Conservation (phyloP, 306 rosid genomes). For the Vigna reflexopilosa region DNA sequence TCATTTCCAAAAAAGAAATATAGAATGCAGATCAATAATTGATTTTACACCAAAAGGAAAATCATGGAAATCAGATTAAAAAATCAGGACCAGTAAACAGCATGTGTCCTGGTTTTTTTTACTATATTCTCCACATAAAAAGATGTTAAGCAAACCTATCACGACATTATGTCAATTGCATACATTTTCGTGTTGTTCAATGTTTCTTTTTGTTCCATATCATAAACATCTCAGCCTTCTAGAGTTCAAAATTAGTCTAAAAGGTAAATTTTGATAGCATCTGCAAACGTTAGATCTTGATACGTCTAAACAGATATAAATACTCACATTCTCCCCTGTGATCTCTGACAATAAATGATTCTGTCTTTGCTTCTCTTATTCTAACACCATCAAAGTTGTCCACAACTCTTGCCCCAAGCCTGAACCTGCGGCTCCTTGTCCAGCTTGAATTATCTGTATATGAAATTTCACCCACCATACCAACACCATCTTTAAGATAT, state of each 20-base stretch:
- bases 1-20: conserved; percentile 10
- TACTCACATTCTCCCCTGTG: conserved; percentile 98
- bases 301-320: conserved; percentile 43
- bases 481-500: conserved; percentile 83
- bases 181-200: neutral
- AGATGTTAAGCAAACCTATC: neutral
- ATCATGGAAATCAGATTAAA: conserved; percentile 19
- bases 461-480: conserved; percentile 80
- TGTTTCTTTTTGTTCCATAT: conserved; percentile 6
- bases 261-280: conserved; percentile 24
- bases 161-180: neutral
- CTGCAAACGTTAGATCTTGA: conserved; percentile 34
- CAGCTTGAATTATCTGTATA: conserved; percentile 98
- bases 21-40: conserved; percentile 19
- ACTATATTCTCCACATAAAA: conserved; percentile 21
- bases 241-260: conserved; percentile 26
- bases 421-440: conserved; percentile 97
- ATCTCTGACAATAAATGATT: conserved; percentile 90
- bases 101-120: neutral
- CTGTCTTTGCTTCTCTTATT: conserved; percentile 90
- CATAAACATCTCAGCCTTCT: conserved; percentile 10
- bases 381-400: conserved; percentile 72
- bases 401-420: conserved; percentile 88
- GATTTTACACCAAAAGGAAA: conserved; percentile 31
- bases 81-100: conserved; percentile 27